Evolutionary conservation across 768 basidiomycete genomes (phyloP).

Genomic region (Dentipellis sp.): DNA sequence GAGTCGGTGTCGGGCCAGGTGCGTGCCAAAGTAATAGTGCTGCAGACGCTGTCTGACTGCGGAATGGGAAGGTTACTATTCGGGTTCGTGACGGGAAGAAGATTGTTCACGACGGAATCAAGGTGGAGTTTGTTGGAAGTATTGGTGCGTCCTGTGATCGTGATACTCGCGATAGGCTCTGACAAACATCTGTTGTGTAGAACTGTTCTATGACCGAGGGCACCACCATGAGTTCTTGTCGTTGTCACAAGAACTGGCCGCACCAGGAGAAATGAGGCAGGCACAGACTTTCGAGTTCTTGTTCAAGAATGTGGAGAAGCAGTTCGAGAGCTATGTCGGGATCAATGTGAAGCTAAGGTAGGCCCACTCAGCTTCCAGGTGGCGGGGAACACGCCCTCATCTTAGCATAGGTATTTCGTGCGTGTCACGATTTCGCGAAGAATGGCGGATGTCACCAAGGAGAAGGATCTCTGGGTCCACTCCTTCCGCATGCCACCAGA

Average conservation of each 20-base stretch:
- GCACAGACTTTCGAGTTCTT: conserved; percentile 95
- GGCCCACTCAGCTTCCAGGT: conserved; percentile 16
- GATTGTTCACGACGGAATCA: conserved; percentile 82
- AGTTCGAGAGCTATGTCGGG: conserved; percentile 95
- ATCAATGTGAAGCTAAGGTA: conserved; percentile 97
- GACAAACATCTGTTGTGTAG: conserved; percentile 23
- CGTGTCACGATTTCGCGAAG: conserved; percentile 85
- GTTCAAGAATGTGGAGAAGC: conserved; percentile 99
- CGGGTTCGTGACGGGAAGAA: conserved; percentile 87
- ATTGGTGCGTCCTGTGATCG: conserved; percentile 56
- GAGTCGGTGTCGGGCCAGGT: conserved; percentile 89
- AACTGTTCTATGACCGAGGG: conserved; percentile 94
- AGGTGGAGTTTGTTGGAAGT: conserved; percentile 94
- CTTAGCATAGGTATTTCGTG: conserved; percentile 67
- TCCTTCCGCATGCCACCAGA: conserved; percentile 98
- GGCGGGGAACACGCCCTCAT: background rate
- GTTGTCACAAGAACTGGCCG: conserved; percentile 87
- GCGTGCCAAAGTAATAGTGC: conserved; percentile 11
- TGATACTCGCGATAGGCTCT: background rate
- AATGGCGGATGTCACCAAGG: conserved; percentile 90
- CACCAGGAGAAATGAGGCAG: conserved; percentile 94
- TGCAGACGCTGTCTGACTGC: background rate
- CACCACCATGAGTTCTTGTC: conserved; percentile 98
- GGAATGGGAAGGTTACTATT: conserved; percentile 54
- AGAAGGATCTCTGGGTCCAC: conserved; percentile 95